These are phyloP conservation scores for Sordariomycetes sp. DNA, from an alignment of 2,329 filamentous ascomycete species.

Conservation along the genomic window DNA sequence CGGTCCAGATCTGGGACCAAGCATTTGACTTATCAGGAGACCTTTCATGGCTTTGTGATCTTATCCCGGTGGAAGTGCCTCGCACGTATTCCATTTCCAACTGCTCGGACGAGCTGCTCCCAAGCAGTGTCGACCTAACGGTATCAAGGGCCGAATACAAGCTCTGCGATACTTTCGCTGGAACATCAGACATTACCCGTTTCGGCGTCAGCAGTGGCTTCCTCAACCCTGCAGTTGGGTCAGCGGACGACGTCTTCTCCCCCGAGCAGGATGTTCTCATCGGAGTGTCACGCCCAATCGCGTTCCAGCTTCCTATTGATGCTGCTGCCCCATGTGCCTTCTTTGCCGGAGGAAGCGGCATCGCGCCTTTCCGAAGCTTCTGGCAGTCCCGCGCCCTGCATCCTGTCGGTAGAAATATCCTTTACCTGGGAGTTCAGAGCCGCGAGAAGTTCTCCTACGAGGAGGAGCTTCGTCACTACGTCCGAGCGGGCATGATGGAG, in stretches of 20 bases:
- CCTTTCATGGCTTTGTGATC: constrained; percentile 34
- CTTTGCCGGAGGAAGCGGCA: constrained; percentile 44
- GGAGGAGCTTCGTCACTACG: constrained; percentile 33
- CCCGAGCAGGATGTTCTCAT: constrained; percentile 36
- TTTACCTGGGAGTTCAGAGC: constrained; percentile 43
- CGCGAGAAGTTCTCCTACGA: constrained; percentile 43
- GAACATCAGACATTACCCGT: constrained; percentile 19
- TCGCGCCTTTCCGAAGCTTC: constrained; percentile 44
- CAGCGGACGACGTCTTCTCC: constrained; percentile 23
- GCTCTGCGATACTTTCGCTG: constrained; percentile 30
- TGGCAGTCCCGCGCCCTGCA: constrained; percentile 37
- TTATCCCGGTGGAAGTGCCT: constrained; percentile 39
- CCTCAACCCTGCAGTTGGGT: constrained; percentile 30
- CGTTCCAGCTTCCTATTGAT: constrained; percentile 42
- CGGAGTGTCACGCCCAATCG: constrained; percentile 40
- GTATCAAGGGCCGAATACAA: constrained; percentile 42
- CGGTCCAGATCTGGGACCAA: constrained; percentile 37
- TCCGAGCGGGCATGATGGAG: constrained; percentile 38
- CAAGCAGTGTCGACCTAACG: constrained; percentile 39
- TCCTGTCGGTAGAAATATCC: constrained; percentile 32
- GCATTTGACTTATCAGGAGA: constrained; percentile 34
- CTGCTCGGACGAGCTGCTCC: constrained; percentile 38
- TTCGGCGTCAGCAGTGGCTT: constrained; percentile 44
- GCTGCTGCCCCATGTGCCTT: constrained; percentile 39
- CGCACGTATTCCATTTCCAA: constrained; percentile 45